Evolutionary conservation across 2,329 filamentous ascomycete genomes (phyloP).

Genomic region (Neocucurbitaria cava): DNA sequence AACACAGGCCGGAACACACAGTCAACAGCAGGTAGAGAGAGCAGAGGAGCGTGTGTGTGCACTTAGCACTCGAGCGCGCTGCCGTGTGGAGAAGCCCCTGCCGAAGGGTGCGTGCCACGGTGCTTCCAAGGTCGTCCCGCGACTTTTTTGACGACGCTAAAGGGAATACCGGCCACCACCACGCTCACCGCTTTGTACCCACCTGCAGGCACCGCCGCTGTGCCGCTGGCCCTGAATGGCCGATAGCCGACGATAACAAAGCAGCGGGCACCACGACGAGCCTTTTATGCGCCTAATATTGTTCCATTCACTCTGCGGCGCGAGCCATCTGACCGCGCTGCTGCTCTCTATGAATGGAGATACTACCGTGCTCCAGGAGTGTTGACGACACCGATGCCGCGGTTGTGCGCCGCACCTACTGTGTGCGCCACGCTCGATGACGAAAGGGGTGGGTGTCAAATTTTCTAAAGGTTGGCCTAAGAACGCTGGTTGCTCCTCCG

Average conservation of each 20-base stretch:
- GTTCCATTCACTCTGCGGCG: background rate
- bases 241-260: slow-evolving; percentile 4
- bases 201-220: background rate
- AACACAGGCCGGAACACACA: slow-evolving; percentile 11
- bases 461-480: background rate
- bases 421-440: slow-evolving; percentile 11
- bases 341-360: too few relatives aligned
- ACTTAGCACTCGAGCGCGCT: slow-evolving; percentile 2
- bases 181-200: slow-evolving; percentile 20
- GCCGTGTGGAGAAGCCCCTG: slow-evolving; percentile 20
- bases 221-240: slow-evolving; percentile 3
- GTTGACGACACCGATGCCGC: background rate
- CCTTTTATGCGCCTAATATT: slow-evolving; percentile 16
- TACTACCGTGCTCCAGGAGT: background rate
- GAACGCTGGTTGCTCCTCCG: background rate
- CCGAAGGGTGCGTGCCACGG: slow-evolving; percentile 18
- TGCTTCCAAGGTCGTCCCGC: too few relatives aligned
- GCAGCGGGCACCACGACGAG: slow-evolving; percentile 6
- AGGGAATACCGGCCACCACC: slow-evolving; percentile 1
- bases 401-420: slow-evolving; percentile 9
- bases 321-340: background rate
- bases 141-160: slow-evolving; percentile 28
- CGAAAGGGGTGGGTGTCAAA: background rate
- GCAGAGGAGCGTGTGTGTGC: background rate
- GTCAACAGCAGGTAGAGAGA: background rate